phyloP scores from a whole-genome alignment of 1,284 basidiomycete species.

The Moesziomyces aphidis region DNA sequence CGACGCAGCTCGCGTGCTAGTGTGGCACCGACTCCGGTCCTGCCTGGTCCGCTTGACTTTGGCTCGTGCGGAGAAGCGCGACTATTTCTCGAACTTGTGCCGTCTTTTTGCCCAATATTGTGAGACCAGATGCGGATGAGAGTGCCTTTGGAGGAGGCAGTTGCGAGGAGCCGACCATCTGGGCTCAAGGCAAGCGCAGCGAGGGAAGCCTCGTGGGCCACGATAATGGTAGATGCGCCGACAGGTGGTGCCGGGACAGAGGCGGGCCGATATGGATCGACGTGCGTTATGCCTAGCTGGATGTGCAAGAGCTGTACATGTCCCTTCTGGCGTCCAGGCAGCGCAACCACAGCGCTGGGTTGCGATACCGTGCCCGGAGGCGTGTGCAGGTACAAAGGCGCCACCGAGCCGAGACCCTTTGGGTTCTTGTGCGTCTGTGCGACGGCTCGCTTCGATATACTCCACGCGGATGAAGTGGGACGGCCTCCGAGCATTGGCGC shows the following conservation, averaged over 20 bases:
- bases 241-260: constrained; percentile 9
- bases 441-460: constrained; percentile 34
- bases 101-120: background rate
- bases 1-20: constrained; percentile 54
- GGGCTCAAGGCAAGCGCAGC: constrained; percentile 49
- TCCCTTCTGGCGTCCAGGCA: constrained; percentile 57
- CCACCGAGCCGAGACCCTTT: constrained; percentile 38
- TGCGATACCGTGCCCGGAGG: background rate
- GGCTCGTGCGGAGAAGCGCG: constrained; percentile 4
- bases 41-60: constrained; percentile 15
- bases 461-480: constrained; percentile 23
- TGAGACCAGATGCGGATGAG: constrained; percentile 58
- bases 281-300: background rate
- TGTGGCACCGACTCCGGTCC: constrained; percentile 37
- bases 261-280: background rate
- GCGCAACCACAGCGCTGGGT: constrained; percentile 33
- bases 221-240: constrained; percentile 58
- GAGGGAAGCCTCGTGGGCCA: constrained; percentile 53
- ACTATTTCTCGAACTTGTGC: background rate
- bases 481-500: background rate
- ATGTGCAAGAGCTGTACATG: constrained; percentile 56
- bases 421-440: constrained; percentile 43
- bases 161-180: constrained; percentile 43
- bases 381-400: constrained; percentile 7
- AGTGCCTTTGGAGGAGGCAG: constrained; percentile 57